These are phyloP conservation scores for Chlorella sp. DNA, from an alignment of 139 green algal genomes.

Conservation along the genomic window DNA sequence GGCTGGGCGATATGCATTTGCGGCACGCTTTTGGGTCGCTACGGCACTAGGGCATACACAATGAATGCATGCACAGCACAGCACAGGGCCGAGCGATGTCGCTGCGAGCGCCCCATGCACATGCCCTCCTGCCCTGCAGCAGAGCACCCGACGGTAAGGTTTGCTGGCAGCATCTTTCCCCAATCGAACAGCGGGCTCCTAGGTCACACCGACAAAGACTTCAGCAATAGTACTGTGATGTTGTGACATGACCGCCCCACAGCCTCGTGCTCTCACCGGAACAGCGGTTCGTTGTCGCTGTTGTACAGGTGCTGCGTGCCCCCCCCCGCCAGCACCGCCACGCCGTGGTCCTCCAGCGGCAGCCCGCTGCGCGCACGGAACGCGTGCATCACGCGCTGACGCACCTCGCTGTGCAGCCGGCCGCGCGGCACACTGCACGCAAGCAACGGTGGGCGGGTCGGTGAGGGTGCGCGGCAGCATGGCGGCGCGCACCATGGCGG, in stretches of 20 bases:
- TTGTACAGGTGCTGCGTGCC: constrained; percentile 43
- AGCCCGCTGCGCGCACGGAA: constrained; percentile 38
- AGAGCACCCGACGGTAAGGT: too few species aligned
- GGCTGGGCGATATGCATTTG: too few species aligned
- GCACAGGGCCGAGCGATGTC: too few species aligned
- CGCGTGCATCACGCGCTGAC: constrained; percentile 44
- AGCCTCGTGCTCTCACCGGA: background rate
- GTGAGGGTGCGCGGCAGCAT: background rate
- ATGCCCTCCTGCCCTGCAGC: background rate
- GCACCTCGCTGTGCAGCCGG: constrained; percentile 56
- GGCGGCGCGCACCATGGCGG: too few species aligned
- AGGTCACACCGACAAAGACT: too few species aligned
- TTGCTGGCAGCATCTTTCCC: too few species aligned
- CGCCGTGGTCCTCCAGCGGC: constrained; percentile 41
- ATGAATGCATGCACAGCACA: too few species aligned
- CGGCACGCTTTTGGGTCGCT: too few species aligned
- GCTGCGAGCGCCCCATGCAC: background rate
- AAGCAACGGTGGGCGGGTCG: background rate
- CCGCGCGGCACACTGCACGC: constrained; percentile 59
- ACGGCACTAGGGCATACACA: too few species aligned
- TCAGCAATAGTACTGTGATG: background rate
- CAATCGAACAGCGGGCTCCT: too few species aligned
- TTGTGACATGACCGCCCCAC: background rate
- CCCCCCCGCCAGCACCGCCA: constrained; percentile 58
- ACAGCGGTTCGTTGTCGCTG: constrained; percentile 47